Evolutionary conservation across 331 rosid species (phyloP).

Genomic region (Cydonia oblonga): DNA sequence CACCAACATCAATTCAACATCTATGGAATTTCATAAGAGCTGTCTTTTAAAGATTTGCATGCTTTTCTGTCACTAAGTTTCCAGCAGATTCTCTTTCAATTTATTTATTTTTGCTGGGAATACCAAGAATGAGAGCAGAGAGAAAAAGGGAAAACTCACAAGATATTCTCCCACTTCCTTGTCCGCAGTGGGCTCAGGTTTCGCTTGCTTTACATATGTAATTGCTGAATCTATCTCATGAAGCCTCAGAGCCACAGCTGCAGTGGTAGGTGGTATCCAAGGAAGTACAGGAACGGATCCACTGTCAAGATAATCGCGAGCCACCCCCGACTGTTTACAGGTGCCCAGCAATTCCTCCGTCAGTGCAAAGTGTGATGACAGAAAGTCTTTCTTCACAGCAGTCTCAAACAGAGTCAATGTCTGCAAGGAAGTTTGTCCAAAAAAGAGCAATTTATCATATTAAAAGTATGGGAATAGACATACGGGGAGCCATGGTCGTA

Average conservation of each 20-base stretch:
- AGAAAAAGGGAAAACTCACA: constrained; percentile 35
- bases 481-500: background rate
- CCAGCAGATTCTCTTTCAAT: too few species aligned
- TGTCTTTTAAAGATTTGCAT: background rate
- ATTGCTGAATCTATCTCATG: constrained; percentile 74
- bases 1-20: background rate
- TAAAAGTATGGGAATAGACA: background rate
- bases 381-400: constrained; percentile 54
- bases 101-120: too few species aligned
- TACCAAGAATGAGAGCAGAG: background rate
- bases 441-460: constrained; percentile 4
- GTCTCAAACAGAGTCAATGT: constrained; percentile 61
- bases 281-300: constrained; percentile 63
- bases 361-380: constrained; percentile 54
- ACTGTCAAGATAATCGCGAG: constrained; percentile 29
- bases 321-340: constrained; percentile 22
- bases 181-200: constrained; percentile 38
- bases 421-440: constrained; percentile 33
- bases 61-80: background rate
- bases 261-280: constrained; percentile 81
- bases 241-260: constrained; percentile 81
- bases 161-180: constrained; percentile 36
- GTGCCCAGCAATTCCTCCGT: constrained; percentile 64
- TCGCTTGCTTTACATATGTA: constrained; percentile 41
- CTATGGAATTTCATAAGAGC: background rate